Base-by-base conservation (phyloP, 495 filamentous ascomycete genomes). In the Annulohypoxylon maeteangense region DNA sequence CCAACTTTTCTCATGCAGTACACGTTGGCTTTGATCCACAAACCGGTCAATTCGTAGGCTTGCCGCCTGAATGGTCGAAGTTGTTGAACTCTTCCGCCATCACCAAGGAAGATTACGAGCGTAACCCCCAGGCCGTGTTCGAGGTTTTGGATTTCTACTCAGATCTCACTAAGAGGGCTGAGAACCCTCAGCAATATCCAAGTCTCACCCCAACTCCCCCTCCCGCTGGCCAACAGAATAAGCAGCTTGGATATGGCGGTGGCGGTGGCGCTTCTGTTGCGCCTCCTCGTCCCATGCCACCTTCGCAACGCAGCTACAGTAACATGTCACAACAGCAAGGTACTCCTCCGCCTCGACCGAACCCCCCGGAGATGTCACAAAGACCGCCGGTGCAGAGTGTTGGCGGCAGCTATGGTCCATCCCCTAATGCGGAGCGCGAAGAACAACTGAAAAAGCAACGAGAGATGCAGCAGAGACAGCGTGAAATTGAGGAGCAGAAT, bases 121-220 rank as follows among this genome's bases (percentile, higher is more conserved):
- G 94, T 76, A 97, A 98, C 72, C 95, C 95, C n/a, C 92, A 98
- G 79, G 96, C 95, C 20, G 95, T 99, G 18, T 93, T 98, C 59
- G 95, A 99, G 78, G 96, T 97, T 34, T 85, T 99, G 29, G 92
- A 97, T 76, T 99, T 99, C 81, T 99, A 98, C 84, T 93, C 94
- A 0, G 95, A 98, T 78, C 92, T 97, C 76, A 92, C 92, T 56
- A 94, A 94, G 84, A 87, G 93, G 38, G 88, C 90, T 62, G 90
- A 97, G 68, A 89, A 98, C 74, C 91, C 91, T 2, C 86, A 91
- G 65, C 86, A 87, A 64, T 97, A 92, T 68, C 83, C 89, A n/a
- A 90, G 88, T 50, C 78, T 93, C 53, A 88, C 87, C 2, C 88
- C 92, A 2, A 88, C 90, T n/a, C 87, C 91, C 16, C 86, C 90